A percentile compares a stretch with the other conserved stretches of the same genome.
Conservation (phyloP, 257 asterid genomes). For the Lycium ferocissimum region DNA sequence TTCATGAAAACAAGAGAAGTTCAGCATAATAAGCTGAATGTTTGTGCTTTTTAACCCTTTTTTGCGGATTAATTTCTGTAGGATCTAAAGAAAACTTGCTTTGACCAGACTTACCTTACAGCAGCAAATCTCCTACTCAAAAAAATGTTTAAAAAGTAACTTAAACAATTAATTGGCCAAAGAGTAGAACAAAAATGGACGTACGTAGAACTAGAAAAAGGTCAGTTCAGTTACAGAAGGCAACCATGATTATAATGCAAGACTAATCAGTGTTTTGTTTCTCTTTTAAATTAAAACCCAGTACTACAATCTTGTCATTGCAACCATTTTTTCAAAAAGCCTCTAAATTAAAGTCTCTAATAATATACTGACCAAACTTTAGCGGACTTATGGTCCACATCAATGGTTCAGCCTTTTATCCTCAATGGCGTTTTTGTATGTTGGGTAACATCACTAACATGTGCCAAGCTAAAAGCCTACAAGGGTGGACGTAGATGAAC, state of each 20-base stretch:
- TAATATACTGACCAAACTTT: background rate
- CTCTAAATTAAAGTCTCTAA: background rate
- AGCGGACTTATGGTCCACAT: background rate
- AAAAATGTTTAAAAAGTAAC: too few relatives aligned
- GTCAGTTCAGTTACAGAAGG: constrained; percentile 6
- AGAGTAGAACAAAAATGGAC: background rate
- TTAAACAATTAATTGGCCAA: background rate
- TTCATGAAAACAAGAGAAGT: background rate
- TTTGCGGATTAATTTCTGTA: too few relatives aligned
- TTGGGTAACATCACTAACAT: too few relatives aligned
- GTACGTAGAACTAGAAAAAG: background rate
- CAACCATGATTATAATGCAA: background rate
- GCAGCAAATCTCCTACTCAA: too few relatives aligned
- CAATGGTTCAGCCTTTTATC: constrained; percentile 24
- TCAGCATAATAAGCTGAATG: too few relatives aligned
- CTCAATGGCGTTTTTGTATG: background rate
- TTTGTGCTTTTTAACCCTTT: background rate
- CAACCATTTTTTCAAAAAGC: too few relatives aligned
- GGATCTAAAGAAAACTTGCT: too few relatives aligned
- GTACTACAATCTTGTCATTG: background rate
- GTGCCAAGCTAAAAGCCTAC: too few relatives aligned
- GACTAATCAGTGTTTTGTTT: background rate
- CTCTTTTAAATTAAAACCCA: background rate
- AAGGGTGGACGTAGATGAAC: too few relatives aligned
- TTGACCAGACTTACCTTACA: too few relatives aligned